Evolutionary conservation across 2,329 filamentous ascomycete species (phyloP), one percentile per base, ranked within the genome.

Genomic region (Trichoderma oligosporum): DNA sequence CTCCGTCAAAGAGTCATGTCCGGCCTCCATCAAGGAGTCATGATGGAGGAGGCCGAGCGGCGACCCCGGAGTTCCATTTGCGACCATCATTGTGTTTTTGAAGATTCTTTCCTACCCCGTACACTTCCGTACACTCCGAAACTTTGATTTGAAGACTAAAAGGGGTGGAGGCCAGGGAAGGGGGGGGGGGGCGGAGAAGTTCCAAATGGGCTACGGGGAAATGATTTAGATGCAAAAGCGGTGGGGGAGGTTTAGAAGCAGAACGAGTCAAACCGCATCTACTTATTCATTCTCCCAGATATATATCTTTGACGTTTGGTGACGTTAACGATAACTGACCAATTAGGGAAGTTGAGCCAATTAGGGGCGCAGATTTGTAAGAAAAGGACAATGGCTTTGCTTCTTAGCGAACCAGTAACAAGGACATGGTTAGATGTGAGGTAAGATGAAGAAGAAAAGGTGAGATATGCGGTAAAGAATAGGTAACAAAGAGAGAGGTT

Each of bases 291-390:
- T n/a, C 42, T 11, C 7, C 27, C 6, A 16, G 44, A 14, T n/a
- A 22, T 46, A 24, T 16, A 11, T 9, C 27, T 33, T n/a, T 36
- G 39, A 45, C 27, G 35, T 27, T 46, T 41, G 36, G 31, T 33
- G 47, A 46, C 35, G 56, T 53, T 31, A 58, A 54, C 38, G 38
- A 46, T 31, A 46, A 14, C 29, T 4, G 48, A 54, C 48, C 56
- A 54, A 58, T 58, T n/a, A n/a, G n/a, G n/a, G n/a, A n/a, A n/a
- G n/a, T n/a, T n/a, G n/a, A n/a, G n/a, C n/a, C n/a, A n/a, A n/a
- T n/a, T 22, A 39, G 33, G 25, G 31, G 29, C n/a, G 55, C 55
- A 22, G 55, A 35, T 51, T 12, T 33, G 25, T 20, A 12, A 20
- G 12, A 22, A 42, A 42, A 11, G 39, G 39, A 42, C 14, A 39